Evolutionary conservation across 1,139 yeast genomes (phyloP).

Genomic region (Scheffersomyces insectosa): DNA sequence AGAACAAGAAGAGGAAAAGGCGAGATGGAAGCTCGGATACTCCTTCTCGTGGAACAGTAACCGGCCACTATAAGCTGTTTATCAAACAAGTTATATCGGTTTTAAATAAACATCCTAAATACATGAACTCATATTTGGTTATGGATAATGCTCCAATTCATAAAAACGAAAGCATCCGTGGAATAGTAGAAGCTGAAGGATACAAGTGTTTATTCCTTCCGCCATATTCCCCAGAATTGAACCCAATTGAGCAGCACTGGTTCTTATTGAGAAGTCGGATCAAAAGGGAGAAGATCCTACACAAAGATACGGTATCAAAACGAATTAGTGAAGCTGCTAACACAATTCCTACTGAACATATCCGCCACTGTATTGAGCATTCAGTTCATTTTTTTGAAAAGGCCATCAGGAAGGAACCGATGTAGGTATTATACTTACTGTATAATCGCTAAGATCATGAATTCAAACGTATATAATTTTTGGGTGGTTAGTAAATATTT

Average conservation of each 20-base stretch:
- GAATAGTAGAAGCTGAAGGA: background rate
- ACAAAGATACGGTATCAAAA: background rate
- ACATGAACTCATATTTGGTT: background rate
- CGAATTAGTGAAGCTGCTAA: background rate
- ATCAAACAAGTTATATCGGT: conserved; percentile 1
- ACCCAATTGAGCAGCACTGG: background rate
- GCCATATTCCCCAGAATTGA: background rate
- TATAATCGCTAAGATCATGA: background rate
- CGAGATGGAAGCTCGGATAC: background rate
- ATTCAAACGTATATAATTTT: background rate
- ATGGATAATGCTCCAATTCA: background rate
- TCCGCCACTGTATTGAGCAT: background rate
- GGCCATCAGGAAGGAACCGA: background rate
- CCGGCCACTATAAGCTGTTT: conserved; percentile 4
- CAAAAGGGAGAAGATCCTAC: background rate
- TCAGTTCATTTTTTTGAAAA: background rate
- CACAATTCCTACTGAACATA: background rate
- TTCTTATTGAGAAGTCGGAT: background rate
- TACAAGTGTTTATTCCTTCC: background rate
- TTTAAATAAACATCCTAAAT: conserved; percentile 2
- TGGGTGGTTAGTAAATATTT: background rate
- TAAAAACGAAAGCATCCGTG: background rate
- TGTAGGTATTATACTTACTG: background rate
- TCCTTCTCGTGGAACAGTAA: conserved; percentile 2
- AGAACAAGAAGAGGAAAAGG: background rate